Percentiles rank a stretch among this genome's conserved stretches.
Evolutionary conservation across 192 early-diverging fungal genomes (phyloP).

Genomic region (Geranomyces michiganensis): DNA sequence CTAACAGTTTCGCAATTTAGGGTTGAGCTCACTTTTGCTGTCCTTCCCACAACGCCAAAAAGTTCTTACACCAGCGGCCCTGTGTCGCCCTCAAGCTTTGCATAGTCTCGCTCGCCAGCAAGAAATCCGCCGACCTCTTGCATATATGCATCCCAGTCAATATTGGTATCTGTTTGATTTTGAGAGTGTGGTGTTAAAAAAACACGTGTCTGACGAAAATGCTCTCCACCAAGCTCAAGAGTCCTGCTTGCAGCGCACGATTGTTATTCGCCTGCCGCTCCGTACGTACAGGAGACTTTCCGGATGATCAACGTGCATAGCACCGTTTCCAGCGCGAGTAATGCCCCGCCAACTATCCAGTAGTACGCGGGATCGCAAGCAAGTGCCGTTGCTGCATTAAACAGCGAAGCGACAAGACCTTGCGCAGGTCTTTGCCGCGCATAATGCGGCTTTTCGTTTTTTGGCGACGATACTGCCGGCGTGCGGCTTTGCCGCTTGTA

Average conservation of each 20-base stretch:
- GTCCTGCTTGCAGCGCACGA: too few relatives aligned
- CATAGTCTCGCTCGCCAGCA: slow-evolving; percentile 82
- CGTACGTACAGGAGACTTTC: slow-evolving; percentile 60
- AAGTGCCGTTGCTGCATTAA: slow-evolving; percentile 11
- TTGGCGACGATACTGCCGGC: too few relatives aligned
- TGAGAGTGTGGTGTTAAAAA: not conserved
- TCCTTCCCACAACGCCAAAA: too few relatives aligned
- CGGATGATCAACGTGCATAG: slow-evolving; percentile 61
- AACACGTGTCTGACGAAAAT: too few relatives aligned
- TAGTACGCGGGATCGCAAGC: slow-evolving; percentile 52
- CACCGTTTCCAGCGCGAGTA: slow-evolving; percentile 55
- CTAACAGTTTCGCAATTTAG: slow-evolving; percentile 35
- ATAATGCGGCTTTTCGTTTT: too few relatives aligned
- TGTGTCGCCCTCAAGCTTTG: slow-evolving; percentile 79
- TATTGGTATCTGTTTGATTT: slow-evolving; percentile 76
- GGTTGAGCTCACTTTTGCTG: too few relatives aligned
- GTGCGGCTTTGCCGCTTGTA: too few relatives aligned
- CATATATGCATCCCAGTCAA: slow-evolving; percentile 97
- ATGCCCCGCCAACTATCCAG: slow-evolving; percentile 30
- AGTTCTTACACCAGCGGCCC: slow-evolving; percentile 88
- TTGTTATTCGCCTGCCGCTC: not conserved
- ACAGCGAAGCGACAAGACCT: too few relatives aligned
- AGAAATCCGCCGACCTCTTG: slow-evolving; percentile 82
- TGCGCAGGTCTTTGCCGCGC: too few relatives aligned
- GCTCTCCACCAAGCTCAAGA: too few relatives aligned